These are phyloP conservation scores for Teratosphaeria nubilosa DNA, from an alignment of 2,329 filamentous ascomycete species.

Conservation along the genomic window DNA sequence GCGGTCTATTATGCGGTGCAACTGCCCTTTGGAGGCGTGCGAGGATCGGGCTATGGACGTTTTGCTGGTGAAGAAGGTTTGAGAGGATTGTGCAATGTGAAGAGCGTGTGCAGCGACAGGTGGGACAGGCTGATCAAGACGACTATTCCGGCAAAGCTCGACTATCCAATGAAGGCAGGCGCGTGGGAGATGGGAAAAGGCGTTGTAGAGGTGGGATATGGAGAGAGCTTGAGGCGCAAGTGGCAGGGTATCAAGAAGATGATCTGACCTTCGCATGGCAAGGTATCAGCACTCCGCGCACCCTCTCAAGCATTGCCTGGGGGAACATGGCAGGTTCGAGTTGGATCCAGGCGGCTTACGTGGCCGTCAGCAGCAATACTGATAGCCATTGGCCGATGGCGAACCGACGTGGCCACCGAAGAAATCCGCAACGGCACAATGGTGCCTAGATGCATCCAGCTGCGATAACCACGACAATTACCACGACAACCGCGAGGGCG, in stretches of 20 bases:
- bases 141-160: conserved; percentile 66
- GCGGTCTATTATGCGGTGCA: conserved; percentile 88
- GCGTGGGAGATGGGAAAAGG: conserved; percentile 35
- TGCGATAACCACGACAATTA: background rate
- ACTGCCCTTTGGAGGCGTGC: conserved; percentile 85
- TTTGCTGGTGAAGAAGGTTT: conserved; percentile 89
- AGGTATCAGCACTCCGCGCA: background rate
- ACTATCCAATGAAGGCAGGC: conserved; percentile 58
- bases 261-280: conserved; percentile 6
- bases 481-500: background rate
- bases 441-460: too few species aligned
- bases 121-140: conserved; percentile 52
- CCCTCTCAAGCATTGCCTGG: background rate
- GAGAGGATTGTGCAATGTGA: conserved; percentile 73
- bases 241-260: conserved; percentile 32
- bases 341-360: background rate
- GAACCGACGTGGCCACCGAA: too few species aligned
- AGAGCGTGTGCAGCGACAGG: conserved; percentile 74
- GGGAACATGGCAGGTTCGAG: background rate
- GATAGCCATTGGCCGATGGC: too few species aligned
- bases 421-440: too few species aligned
- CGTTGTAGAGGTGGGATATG: conserved; percentile 41
- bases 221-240: conserved; percentile 29
- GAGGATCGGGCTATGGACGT: conserved; percentile 77
- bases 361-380: too few species aligned